These are phyloP conservation scores for Cordyceps farinosa DNA, from an alignment of 2,329 filamentous ascomycete genomes.

Conservation along the genomic window DNA sequence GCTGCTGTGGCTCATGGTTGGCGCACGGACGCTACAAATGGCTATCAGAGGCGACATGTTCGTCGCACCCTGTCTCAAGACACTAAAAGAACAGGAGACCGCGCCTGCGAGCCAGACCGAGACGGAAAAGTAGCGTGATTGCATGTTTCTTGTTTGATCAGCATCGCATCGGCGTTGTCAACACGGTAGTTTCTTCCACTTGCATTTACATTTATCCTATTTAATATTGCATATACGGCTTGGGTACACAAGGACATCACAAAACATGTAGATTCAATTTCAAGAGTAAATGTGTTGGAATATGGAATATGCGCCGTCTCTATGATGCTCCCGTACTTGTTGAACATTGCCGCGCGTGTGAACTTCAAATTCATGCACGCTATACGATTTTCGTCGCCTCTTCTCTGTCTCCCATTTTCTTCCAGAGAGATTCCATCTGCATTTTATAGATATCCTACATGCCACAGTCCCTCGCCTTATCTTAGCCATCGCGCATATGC, in stretches of 20 bases:
- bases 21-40: slow-evolving; percentile 35
- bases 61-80: slow-evolving; percentile 42
- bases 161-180: slow-evolving; percentile 10
- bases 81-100: slow-evolving; percentile 33
- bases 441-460: not conserved
- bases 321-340: not conserved
- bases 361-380: not conserved
- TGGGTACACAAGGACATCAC: not conserved
- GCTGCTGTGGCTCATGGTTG: slow-evolving; percentile 41
- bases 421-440: no score
- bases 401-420: not conserved
- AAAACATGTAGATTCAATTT: not conserved
- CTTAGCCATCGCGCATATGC: slow-evolving; percentile 76
- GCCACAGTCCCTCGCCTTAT: slow-evolving; percentile 22
- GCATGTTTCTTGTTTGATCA: not conserved
- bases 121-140: slow-evolving; percentile 24
- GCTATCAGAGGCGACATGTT: slow-evolving; percentile 42
- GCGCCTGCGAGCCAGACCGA: slow-evolving; percentile 25
- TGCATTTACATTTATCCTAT: not conserved
- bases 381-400: slow-evolving; percentile 1
- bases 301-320: not conserved
- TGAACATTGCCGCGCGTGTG: not conserved
- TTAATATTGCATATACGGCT: not conserved
- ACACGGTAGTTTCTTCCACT: not conserved
- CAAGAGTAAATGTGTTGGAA: not conserved